Conservation (phyloP, 208 protist genomes). For the Crithidia mellificae region DNA sequence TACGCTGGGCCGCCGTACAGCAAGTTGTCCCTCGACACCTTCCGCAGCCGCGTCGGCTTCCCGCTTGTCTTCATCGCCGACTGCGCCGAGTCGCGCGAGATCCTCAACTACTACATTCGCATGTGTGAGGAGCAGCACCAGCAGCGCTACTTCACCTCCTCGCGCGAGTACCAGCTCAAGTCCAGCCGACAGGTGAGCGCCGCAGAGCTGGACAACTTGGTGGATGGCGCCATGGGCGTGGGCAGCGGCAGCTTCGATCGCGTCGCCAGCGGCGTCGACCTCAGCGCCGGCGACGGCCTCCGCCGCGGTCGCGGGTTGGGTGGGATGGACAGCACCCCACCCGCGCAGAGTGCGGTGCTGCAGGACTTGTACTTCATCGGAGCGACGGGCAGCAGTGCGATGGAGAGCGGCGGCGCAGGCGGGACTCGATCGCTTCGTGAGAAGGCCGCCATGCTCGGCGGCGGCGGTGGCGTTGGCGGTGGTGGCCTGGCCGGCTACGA, state of each 20-base stretch:
- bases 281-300: slow-evolving; percentile 11
- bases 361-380: slow-evolving; percentile 89
- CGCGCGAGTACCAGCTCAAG: slow-evolving; percentile 49
- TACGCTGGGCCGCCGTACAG: slow-evolving; percentile 36
- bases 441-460: background rate
- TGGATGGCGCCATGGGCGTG: slow-evolving; percentile 3
- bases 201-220: slow-evolving; percentile 33
- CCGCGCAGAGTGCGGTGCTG: slow-evolving; percentile 29
- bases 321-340: slow-evolving; percentile 19
- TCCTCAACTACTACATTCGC: slow-evolving; percentile 65
- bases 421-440: slow-evolving; percentile 7
- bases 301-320: slow-evolving; percentile 21
- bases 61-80: slow-evolving; percentile 87
- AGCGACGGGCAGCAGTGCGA: slow-evolving; percentile 46
- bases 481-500: no score
- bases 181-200: slow-evolving; percentile 41
- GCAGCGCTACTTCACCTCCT: slow-evolving; percentile 50
- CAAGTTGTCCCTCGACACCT: slow-evolving; percentile 58
- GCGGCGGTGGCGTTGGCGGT: slow-evolving; percentile 7
- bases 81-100: slow-evolving; percentile 69
- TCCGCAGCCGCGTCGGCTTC: slow-evolving; percentile 60
- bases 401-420: background rate
- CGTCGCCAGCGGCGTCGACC: slow-evolving; percentile 27
- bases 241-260: slow-evolving; percentile 19
- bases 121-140: slow-evolving; percentile 66